A percentile compares a stretch with the other conserved stretches of the same genome.
Conservation (phyloP, 805 yeast genomes). For the Tetrapisispora phaffii region DNA sequence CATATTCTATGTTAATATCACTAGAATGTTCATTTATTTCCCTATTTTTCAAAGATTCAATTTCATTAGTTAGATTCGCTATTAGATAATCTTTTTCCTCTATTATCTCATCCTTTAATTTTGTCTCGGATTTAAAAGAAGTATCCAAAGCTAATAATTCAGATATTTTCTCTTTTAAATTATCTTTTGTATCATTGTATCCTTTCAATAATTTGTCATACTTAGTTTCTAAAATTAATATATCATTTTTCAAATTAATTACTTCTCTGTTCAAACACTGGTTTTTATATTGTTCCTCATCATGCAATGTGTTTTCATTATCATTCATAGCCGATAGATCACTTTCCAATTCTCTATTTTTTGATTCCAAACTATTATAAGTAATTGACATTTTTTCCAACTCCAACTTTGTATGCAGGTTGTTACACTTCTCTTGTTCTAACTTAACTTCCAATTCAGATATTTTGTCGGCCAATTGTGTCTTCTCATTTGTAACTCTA, state of each 20-base stretch:
- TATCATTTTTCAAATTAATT: constrained; percentile 28
- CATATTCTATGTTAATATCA: constrained; percentile 8
- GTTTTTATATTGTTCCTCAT: background rate
- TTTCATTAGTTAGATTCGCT: constrained; percentile 46
- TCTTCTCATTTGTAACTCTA: background rate
- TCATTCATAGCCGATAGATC: background rate
- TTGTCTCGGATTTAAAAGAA: constrained; percentile 29
- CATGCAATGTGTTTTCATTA: no score
- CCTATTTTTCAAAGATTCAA: constrained; percentile 29
- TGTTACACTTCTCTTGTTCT: background rate
- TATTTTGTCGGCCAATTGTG: background rate
- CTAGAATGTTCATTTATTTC: background rate
- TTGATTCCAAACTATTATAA: background rate
- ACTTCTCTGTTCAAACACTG: constrained; percentile 34
- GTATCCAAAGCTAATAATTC: constrained; percentile 24
- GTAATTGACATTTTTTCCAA: background rate
- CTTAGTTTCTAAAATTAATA: constrained; percentile 6
- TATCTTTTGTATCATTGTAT: constrained; percentile 30
- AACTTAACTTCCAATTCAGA: background rate
- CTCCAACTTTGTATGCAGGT: background rate
- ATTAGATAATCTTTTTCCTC: background rate
- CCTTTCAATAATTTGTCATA: constrained; percentile 29
- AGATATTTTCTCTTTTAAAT: constrained; percentile 35
- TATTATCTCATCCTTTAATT: constrained; percentile 8
- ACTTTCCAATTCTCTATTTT: background rate